Evolutionary conservation across 139 green algal species (phyloP), one percentile per base, ranked within the genome.

Genomic region (Spirogloea muscicola): DNA sequence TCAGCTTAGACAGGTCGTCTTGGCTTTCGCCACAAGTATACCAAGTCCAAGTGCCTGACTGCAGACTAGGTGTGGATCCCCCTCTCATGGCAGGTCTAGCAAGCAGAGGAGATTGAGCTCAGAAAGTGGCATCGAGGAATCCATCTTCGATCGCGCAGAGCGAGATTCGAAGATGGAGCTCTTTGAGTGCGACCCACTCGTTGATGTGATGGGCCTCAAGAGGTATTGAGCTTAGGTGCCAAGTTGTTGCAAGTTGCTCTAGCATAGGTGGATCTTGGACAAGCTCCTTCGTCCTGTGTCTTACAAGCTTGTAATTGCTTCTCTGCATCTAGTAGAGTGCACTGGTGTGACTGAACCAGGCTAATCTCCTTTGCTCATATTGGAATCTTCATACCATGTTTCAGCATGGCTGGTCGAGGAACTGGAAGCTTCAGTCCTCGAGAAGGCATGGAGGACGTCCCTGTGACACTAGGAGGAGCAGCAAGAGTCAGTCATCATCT

Each of bases 121-220:
- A 21, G 46, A 55, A 55, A 21, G 21, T 21, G 21, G 21, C 46
- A 31, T 21, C 21, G 21, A 55, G 21, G 46, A 55, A 31, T 55
- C 46, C 21, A 55, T 55, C 21, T 55, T 55, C 46, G 46, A 55
- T 55, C 46, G 46, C 21, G 21, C 21, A 55, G 69, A 61, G 38
- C 55, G 70, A 16, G 70, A 79, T 9, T 72, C 70, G 3, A 73
- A 73, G 62, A 59, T 79, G 25, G 70, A 79, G 58, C 60, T 79
- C 27, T 79, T 79, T 66, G 70, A 79, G 61, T 58, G 40, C 1
- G 70, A 79, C 55, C 70, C 70, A 31, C 61, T 79, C 21, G 70
- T 79, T 16, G 70, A 79, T 78, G 70, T 44, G 18, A 31, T 58
- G 27, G 70, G 59, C 29, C 64, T 79, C 16, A 74, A 57, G 62